Conservation (phyloP, 305 asterid species). For the Ruellia speciosa region DNA sequence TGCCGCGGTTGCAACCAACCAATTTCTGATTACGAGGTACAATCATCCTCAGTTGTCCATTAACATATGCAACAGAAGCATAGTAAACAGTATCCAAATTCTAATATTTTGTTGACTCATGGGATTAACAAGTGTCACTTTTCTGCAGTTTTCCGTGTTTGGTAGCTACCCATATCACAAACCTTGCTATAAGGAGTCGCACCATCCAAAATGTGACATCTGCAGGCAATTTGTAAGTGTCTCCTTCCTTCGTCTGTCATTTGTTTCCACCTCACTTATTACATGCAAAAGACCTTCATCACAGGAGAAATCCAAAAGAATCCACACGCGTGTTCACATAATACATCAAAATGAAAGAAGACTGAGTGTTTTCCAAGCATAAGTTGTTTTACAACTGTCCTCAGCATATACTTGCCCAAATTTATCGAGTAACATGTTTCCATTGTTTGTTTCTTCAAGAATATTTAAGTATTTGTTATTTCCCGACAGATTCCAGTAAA, state of each 20-base stretch:
- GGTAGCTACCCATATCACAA: conserved; percentile 76
- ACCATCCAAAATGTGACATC: conserved; percentile 91
- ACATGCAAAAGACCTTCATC: too few species aligned
- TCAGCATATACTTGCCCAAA: not conserved
- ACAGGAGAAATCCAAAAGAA: too few species aligned
- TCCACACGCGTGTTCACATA: too few species aligned
- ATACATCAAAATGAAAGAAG: too few species aligned
- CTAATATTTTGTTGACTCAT: not conserved
- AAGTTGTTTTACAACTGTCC: too few species aligned
- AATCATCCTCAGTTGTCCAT: conserved; percentile 6
- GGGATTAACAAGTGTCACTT: not conserved
- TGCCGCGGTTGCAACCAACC: conserved; percentile 91
- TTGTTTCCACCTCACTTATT: too few species aligned
- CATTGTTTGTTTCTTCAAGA: not conserved
- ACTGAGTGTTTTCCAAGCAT: too few species aligned
- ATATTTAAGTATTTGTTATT: not conserved
- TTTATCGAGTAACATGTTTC: not conserved
- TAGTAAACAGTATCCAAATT: too few species aligned
- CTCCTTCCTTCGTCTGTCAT: too few species aligned
- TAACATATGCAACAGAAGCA: not conserved
- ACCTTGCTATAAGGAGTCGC: conserved; percentile 83
- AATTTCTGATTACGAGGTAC: conserved; percentile 90
- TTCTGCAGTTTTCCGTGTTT: conserved; percentile 72
- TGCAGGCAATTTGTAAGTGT: conserved; percentile 84
- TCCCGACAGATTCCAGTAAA: conserved; percentile 44